Evolutionary conservation across 2,329 filamentous ascomycete species (phyloP).

Genomic region (Clarireedia hainanense): DNA sequence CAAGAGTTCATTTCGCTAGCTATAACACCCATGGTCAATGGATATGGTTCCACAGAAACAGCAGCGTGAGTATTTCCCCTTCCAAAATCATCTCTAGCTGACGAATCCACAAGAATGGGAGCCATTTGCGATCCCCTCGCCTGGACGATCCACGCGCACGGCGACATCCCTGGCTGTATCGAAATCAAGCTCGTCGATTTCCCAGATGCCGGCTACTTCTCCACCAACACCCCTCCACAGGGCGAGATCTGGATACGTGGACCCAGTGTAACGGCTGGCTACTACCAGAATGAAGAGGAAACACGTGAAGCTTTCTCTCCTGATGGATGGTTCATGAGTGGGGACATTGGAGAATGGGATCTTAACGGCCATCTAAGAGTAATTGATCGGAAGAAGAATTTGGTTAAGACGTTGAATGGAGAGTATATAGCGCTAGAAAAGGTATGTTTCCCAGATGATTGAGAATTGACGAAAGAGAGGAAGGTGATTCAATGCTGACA

Average conservation of each 20-base stretch:
- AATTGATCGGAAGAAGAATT: constrained; percentile 51
- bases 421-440: constrained; percentile 97
- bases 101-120: constrained; percentile 53
- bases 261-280: constrained; percentile 74
- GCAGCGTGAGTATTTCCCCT: constrained; percentile 39
- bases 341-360: constrained; percentile 77
- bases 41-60: constrained; percentile 92
- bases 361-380: constrained; percentile 77
- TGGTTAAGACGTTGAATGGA: constrained; percentile 62
- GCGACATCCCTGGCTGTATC: constrained; percentile 65
- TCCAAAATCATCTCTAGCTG: constrained; percentile 34
- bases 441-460: constrained; percentile 12
- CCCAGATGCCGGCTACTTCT: constrained; percentile 71
- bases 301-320: constrained; percentile 62
- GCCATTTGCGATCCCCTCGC: constrained; percentile 71
- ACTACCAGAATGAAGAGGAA: constrained; percentile 64
- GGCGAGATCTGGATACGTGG: constrained; percentile 75
- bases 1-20: constrained; percentile 83
- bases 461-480: no score
- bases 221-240: constrained; percentile 51
- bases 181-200: constrained; percentile 90
- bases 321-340: constrained; percentile 86
- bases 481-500: neutral
- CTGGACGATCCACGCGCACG: constrained; percentile 69
- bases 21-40: constrained; percentile 84